Base-by-base conservation (phyloP, 106 monocot species). In the Chionographis japonica region DNA sequence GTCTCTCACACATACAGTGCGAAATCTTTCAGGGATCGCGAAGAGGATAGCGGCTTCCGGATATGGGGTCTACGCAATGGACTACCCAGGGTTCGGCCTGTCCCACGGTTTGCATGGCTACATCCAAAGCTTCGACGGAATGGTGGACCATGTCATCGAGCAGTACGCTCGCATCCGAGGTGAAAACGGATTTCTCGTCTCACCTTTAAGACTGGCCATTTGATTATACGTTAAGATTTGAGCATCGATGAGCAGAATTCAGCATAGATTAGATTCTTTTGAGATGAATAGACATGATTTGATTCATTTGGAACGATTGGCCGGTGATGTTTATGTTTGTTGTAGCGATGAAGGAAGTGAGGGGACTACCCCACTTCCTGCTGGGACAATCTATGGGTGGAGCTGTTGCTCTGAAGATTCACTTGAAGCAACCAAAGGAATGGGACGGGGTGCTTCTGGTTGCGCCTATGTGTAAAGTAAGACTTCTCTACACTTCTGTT, bases 381-480 rank as follows among this genome's bases (percentile, higher is more conserved):
- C 57, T 92, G 54, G 95, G 95, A 11, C 92, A 95, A 63, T 95
- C 95, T 20, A 95, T 95, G 95, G 95, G 95, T 71, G 95, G 92
- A 9, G 95, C 95, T 61, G 92, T 95, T 62, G 95, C 95, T 69
- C 79, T 95, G 35, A 95, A 92, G 65, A 75, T 80, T 56, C 92
- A 92, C 60, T 51, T 95, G 37, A 95, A 89, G 73, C 88, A 84
- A 71, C 79, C 77, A 16, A 61, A 73, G 27, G 89, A 89, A 36
- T 95, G 91, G 91, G 91, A 92, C 76, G 95, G 95, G 2, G 60
- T 95, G 27, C 46, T 95, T 71, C 95, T 95, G 72, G 89, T 92
- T 49, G 95, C 95, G 9, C 95, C 95, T 0, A 95, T 95, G 95
- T 91, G 88, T 68, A 95, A 95, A 78, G 95, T 95, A 86, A 77